phyloP scores from a whole-genome alignment of 2,329 filamentous ascomycete species.

The Aureobasidium subglaciale region DNA sequence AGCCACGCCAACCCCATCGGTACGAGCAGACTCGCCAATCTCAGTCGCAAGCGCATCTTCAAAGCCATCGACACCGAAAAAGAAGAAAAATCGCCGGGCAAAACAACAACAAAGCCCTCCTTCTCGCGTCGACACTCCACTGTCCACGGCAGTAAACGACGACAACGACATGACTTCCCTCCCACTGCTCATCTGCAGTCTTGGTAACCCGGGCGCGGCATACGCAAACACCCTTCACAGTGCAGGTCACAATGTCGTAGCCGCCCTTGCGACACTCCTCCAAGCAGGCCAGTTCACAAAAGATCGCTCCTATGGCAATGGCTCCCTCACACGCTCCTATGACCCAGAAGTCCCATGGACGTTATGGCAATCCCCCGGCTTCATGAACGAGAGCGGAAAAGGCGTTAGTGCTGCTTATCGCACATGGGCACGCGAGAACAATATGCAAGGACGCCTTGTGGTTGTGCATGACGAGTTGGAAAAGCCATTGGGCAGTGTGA shows the following conservation, averaged over 20 bases:
- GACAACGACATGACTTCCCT: conserved; percentile 1
- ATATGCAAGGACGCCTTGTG: conserved; percentile 50
- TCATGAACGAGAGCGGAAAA: conserved; percentile 80
- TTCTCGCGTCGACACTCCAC: background rate
- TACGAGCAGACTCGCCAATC: background rate
- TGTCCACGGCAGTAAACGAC: background rate
- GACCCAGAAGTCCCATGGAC: conserved; percentile 42
- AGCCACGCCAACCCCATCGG: background rate
- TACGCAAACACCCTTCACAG: conserved; percentile 78
- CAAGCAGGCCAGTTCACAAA: conserved; percentile 25
- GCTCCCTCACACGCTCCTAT: conserved; percentile 13
- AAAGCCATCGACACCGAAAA: conserved; percentile 1
- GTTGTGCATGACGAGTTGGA: conserved; percentile 89
- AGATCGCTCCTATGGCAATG: conserved; percentile 31
- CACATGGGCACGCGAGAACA: conserved; percentile 39
- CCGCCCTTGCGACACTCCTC: conserved; percentile 49
- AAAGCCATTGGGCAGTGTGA: conserved; percentile 59
- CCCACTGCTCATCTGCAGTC: conserved; percentile 69
- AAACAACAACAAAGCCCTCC: background rate
- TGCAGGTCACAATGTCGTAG: conserved; percentile 73
- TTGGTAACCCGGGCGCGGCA: conserved; percentile 69
- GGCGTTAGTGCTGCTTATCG: conserved; percentile 62
- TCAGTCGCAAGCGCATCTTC: background rate
- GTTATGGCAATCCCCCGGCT: conserved; percentile 64
- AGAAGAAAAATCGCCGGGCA: background rate